Conservation (phyloP, 2,329 filamentous ascomycete genomes). For the Neonectria ditissima region DNA sequence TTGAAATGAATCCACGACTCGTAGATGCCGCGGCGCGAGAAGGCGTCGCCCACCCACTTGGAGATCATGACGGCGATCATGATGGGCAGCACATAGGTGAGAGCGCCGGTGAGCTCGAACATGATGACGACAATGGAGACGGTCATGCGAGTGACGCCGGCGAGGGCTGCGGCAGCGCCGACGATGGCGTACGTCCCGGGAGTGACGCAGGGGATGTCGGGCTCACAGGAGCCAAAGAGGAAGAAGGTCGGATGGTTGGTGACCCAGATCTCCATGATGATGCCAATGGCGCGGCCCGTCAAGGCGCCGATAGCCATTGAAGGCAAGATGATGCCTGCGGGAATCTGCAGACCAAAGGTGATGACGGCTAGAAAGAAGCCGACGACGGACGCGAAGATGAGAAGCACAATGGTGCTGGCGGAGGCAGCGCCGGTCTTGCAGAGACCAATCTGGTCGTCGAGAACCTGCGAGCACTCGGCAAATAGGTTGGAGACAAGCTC, state of each 20-base stretch:
- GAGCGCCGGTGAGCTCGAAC: conserved; percentile 96
- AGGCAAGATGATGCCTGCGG: conserved; percentile 93
- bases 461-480: conserved; percentile 84
- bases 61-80: conserved; percentile 99
- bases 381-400: conserved; percentile 83
- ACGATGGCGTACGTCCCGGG: conserved; percentile 97
- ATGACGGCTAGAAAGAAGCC: conserved; percentile 88
- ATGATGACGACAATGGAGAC: conserved; percentile 99
- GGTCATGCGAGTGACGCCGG: conserved; percentile 94
- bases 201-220: conserved; percentile 88
- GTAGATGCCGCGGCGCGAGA: conserved; percentile 93
- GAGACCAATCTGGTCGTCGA: conserved; percentile 88
- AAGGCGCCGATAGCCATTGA: conserved; percentile 96
- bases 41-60: conserved; percentile 98
- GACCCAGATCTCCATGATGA: conserved; percentile 90
- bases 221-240: conserved; percentile 83
- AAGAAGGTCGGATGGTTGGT: conserved; percentile 80
- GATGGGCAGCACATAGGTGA: conserved; percentile 96
- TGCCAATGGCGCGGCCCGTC: conserved; percentile 88
- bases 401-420: conserved; percentile 82
- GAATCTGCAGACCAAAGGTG: conserved; percentile 94
- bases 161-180: conserved; percentile 92
- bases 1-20: conserved; percentile 98
- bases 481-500: conserved; percentile 94
- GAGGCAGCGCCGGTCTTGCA: conserved; percentile 90